A percentile compares a stretch with the other conserved stretches of the same genome.
Evolutionary conservation across 2,329 filamentous ascomycete species (phyloP).

Genomic region (Pseudogymnoascus pannorum): DNA sequence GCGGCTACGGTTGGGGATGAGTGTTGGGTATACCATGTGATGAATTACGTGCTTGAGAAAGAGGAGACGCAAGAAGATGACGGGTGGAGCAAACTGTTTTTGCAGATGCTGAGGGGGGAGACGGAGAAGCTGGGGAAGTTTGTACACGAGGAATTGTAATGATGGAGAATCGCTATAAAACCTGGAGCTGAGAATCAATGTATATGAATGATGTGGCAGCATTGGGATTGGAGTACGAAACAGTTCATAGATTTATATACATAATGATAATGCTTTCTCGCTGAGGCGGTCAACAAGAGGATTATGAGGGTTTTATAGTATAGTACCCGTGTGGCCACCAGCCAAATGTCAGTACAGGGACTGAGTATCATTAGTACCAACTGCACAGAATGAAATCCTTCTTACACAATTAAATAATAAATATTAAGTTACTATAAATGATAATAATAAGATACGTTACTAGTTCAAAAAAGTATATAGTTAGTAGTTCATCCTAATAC

Average conservation of each 20-base stretch:
- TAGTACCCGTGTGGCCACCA: neutral
- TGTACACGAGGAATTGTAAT: slow-evolving; percentile 10
- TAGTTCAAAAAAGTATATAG: too few species aligned
- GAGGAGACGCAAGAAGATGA: neutral
- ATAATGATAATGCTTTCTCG: slow-evolving; percentile 6
- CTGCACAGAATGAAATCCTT: too few species aligned
- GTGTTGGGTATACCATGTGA: slow-evolving; percentile 52
- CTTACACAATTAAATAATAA: too few species aligned
- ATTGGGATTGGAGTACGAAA: slow-evolving; percentile 1
- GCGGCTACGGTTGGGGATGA: slow-evolving; percentile 37
- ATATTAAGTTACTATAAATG: too few species aligned
- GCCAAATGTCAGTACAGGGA: too few species aligned
- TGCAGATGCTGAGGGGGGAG: slow-evolving; percentile 9
- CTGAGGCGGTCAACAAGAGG: neutral
- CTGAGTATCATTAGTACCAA: too few species aligned
- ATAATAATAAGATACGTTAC: too few species aligned
- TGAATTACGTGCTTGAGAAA: slow-evolving; percentile 12
- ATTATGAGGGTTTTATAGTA: neutral
- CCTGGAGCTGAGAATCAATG: slow-evolving; percentile 1
- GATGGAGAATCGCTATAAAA: neutral
- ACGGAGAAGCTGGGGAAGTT: slow-evolving; percentile 4
- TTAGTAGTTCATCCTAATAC: too few species aligned
- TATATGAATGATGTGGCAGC: neutral
- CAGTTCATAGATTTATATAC: neutral
- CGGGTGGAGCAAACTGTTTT: slow-evolving; percentile 2